Evolutionary conservation across 139 green algal species (phyloP), one percentile per base, ranked within the genome.

Genomic region (Chlorella ohadii): DNA sequence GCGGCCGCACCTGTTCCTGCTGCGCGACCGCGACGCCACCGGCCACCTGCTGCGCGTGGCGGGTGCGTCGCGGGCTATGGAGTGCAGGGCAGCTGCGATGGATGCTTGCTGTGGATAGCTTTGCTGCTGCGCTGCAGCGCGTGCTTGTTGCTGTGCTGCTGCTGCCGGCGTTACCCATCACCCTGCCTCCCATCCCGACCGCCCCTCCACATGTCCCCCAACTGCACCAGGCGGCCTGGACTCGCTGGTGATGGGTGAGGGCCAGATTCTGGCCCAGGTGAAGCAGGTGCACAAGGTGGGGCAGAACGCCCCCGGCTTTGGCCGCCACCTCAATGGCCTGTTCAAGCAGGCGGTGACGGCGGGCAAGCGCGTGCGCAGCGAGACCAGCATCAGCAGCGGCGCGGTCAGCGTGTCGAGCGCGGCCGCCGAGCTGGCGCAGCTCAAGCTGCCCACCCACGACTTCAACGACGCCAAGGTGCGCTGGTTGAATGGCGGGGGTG

Each of bases 301-400:
- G 15, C 95, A 99, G 91, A 94, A 93, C 78, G 88, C 84, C 34
- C 82, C 89, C 13, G 97, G 97, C 67, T 99, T 99, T 87, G 97
- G 97, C 1, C 93, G 97, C 34, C 96, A 99, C 87, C 91, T 99
- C 41, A 99, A 97, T 81, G 97, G 96, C 33, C 92, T 99, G 22
- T 99, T 99, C 94, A 99, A 98, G 95, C 95, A 98, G 93, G 97
- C 97, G 47, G 97, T 99, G 79, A 98, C 94, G 22, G 95, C 94
- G 0, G 97, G 97, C 83, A 99, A 99, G 94, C 92, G 96, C 28
- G 97, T 99, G 64, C 94, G 97, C 59, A 87, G 91, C 27, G 97
- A 99, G 90, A 99, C 97, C 19, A 94, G 89, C 84, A 99, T 99
- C 89, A 92, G 91, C 71, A 94, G 91, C 20, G 97, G 97, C 75